Percentiles rank a stretch among this genome's conserved stretches.
These are phyloP conservation scores for Hapsidospora chrysogenum DNA, from an alignment of 495 filamentous ascomycete species.

Conservation along the genomic window DNA sequence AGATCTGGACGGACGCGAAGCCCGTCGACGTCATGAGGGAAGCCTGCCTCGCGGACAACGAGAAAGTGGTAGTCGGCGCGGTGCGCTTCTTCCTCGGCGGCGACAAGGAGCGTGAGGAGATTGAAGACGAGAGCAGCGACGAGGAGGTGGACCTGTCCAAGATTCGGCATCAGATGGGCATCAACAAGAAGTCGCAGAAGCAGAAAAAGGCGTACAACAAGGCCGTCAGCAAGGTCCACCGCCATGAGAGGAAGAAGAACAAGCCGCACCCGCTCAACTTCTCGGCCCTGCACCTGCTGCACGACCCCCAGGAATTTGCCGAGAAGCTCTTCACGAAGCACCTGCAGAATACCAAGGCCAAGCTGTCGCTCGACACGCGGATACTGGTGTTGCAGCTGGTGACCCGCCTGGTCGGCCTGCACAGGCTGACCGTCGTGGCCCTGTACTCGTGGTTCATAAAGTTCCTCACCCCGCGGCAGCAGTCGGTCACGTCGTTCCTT, in stretches of 20 bases:
- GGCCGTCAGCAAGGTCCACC: constrained; percentile 55
- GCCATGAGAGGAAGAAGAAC: constrained; percentile 74
- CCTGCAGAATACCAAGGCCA: constrained; percentile 69
- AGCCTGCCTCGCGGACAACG: constrained; percentile 62
- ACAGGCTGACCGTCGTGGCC: constrained; percentile 51
- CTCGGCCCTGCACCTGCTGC: constrained; percentile 81
- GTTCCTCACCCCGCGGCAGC: constrained; percentile 83
- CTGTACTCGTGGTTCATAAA: constrained; percentile 69
- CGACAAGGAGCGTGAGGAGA: constrained; percentile 83
- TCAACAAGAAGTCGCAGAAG: constrained; percentile 95
- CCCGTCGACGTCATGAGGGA: constrained; percentile 92
- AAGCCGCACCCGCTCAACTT: constrained; percentile 83
- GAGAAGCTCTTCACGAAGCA: constrained; percentile 85
- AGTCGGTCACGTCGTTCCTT: constrained; percentile 84
- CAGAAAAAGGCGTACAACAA: constrained; percentile 60
- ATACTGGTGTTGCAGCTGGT: constrained; percentile 76
- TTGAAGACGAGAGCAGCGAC: constrained; percentile 76
- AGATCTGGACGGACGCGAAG: constrained; percentile 40
- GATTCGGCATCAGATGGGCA: constrained; percentile 65
- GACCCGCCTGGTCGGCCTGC: constrained; percentile 77
- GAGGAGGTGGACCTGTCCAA: constrained; percentile 63
- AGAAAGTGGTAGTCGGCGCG: constrained; percentile 75
- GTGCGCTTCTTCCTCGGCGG: constrained; percentile 92
- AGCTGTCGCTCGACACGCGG: constrained; percentile 80
- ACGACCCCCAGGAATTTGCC: constrained; percentile 91